Conservation (phyloP, 495 filamentous ascomycete species). For the Staphylotrichum longicolle region DNA sequence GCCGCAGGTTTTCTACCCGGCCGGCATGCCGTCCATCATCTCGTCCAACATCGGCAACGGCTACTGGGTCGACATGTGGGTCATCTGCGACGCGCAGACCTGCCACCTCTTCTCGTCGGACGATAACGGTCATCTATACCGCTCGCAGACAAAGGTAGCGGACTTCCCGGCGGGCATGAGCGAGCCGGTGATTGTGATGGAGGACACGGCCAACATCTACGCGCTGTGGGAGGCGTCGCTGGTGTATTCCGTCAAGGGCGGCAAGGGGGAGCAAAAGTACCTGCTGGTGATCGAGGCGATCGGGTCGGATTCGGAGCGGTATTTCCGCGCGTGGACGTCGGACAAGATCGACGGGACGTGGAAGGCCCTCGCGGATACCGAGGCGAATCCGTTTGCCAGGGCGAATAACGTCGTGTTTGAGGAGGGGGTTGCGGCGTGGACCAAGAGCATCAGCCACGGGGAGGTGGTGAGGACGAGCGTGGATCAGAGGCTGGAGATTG, state of each 20-base stretch:
- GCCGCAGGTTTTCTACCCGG: constrained; percentile 26
- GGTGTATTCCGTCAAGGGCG: constrained; percentile 22
- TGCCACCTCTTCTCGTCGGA: constrained; percentile 32
- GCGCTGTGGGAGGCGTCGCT: constrained; percentile 28
- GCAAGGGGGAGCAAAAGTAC: constrained; percentile 18
- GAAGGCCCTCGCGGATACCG: constrained; percentile 24
- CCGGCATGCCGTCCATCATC: constrained; percentile 22
- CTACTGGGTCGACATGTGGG: constrained; percentile 37
- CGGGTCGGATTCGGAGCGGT: constrained; percentile 20
- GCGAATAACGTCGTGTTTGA: constrained; percentile 29
- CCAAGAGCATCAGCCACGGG: constrained; percentile 33
- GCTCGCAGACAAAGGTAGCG: constrained; percentile 21
- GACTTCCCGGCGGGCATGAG: constrained; percentile 28
- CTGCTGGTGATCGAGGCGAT: constrained; percentile 30
- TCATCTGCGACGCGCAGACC: constrained; percentile 26
- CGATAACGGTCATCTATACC: constrained; percentile 34
- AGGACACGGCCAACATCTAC: constrained; percentile 15
- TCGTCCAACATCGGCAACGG: constrained; percentile 21
- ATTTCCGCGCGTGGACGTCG: constrained; percentile 30
- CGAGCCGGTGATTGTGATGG: constrained; percentile 26
- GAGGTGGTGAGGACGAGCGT: constrained; percentile 23
- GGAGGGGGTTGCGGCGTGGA: constrained; percentile 21
- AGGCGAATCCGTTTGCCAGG: constrained; percentile 29
- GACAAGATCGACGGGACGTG: constrained; percentile 21
- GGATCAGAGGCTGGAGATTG: constrained; percentile 28